These are phyloP conservation scores for Rugiboletus extremiorientalis DNA, from an alignment of 1,284 basidiomycete genomes.

Conservation along the genomic window DNA sequence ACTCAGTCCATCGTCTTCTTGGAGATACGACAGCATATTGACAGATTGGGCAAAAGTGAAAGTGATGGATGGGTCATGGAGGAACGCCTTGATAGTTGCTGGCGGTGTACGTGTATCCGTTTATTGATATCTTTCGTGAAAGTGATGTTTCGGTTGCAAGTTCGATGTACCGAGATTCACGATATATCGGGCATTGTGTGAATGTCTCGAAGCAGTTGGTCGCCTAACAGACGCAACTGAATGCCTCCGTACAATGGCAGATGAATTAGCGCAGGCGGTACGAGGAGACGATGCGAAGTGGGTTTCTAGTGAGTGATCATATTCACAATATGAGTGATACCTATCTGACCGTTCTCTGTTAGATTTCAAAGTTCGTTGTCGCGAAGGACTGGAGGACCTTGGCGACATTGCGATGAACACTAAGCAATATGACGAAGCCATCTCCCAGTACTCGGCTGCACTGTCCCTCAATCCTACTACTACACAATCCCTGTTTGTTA, in stretches of 20 bases:
- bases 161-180: background rate
- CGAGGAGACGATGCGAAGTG: background rate
- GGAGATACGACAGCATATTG: too few species aligned
- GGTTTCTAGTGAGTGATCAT: background rate
- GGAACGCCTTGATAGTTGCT: conserved; percentile 32
- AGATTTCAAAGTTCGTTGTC: background rate
- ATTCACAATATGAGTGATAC: background rate
- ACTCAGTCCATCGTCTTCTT: conserved; percentile 17
- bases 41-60: background rate
- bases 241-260: background rate
- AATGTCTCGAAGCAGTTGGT: background rate
- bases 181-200: background rate
- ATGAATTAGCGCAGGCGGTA: background rate
- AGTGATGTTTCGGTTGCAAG: background rate
- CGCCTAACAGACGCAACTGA: too few species aligned
- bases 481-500: background rate
- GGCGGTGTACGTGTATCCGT: conserved; percentile 14
- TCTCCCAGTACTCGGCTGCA: background rate
- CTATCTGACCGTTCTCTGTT: background rate
- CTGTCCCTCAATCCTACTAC: background rate
- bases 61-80: background rate
- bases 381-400: background rate
- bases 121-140: background rate
- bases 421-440: background rate
- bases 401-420: background rate